Conservation (phyloP, 352 stramenopile species). For the Pythium myriotylum region DNA sequence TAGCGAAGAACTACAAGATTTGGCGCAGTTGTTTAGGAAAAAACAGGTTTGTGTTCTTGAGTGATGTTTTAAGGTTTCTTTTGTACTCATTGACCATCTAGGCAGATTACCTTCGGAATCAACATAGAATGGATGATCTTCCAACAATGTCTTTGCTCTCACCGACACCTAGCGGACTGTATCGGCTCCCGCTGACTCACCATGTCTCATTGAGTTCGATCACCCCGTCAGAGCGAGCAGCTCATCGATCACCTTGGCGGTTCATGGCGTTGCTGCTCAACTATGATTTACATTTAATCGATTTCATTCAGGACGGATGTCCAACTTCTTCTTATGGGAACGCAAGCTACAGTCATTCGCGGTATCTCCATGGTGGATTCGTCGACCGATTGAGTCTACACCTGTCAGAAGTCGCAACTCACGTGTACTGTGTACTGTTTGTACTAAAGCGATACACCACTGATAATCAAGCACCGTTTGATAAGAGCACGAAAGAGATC, state of each 20-base stretch:
- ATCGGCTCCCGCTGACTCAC: constrained; percentile 51
- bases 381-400: constrained; percentile 52
- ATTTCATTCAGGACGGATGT: constrained; percentile 62
- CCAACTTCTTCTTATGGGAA: constrained; percentile 35
- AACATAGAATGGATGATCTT: constrained; percentile 61
- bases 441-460: constrained; percentile 33
- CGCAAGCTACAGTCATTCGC: constrained; percentile 41
- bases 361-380: constrained; percentile 51
- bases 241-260: constrained; percentile 39
- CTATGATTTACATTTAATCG: constrained; percentile 61
- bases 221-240: constrained; percentile 29
- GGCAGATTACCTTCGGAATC: constrained; percentile 51
- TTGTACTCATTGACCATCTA: constrained; percentile 9
- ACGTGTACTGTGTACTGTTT: constrained; percentile 60
- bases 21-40: constrained; percentile 49
- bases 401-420: constrained; percentile 35
- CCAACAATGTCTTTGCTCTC: constrained; percentile 59
- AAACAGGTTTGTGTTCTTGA: constrained; percentile 40
- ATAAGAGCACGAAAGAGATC: constrained; percentile 13
- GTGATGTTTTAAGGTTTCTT: neutral
- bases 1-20: constrained; percentile 41
- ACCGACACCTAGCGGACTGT: constrained; percentile 42
- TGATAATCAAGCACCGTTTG: neutral
- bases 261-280: constrained; percentile 61
- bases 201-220: constrained; percentile 48